Conservation (phyloP, 2,329 filamentous ascomycete genomes). For the Ascochyta fabae region DNA sequence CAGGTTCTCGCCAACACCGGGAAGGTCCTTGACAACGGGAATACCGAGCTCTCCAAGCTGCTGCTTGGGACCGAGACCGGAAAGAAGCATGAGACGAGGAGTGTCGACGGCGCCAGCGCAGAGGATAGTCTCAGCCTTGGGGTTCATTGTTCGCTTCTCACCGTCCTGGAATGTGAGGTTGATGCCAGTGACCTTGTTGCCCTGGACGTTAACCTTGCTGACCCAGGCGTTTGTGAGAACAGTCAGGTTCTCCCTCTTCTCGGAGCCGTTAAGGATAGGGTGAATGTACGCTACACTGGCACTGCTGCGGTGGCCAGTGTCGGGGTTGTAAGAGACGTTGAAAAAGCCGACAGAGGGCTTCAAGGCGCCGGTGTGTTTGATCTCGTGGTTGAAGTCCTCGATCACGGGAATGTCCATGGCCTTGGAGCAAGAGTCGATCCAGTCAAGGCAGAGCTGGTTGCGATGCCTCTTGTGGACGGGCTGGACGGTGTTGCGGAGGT, state of each 20-base stretch:
- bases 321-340: conserved; percentile 88
- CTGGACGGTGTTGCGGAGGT: conserved; percentile 87
- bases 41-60: conserved; percentile 56
- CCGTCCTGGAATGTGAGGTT: conserved; percentile 70
- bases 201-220: conserved; percentile 75
- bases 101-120: conserved; percentile 83
- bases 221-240: conserved; percentile 90
- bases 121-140: conserved; percentile 78
- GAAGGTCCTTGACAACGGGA: conserved; percentile 65
- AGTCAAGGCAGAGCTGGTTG: conserved; percentile 91
- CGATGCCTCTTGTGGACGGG: conserved; percentile 84
- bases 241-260: conserved; percentile 82
- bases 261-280: conserved; percentile 82
- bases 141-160: conserved; percentile 60
- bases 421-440: conserved; percentile 79
- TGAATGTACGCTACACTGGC: conserved; percentile 93
- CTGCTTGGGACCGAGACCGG: conserved; percentile 57
- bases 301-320: conserved; percentile 82
- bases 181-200: conserved; percentile 75
- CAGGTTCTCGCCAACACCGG: conserved; percentile 69
- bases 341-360: conserved; percentile 86
- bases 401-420: conserved; percentile 83
- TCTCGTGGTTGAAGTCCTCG: conserved; percentile 85
- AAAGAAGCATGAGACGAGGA: conserved; percentile 67
- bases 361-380: conserved; percentile 73